Evolutionary conservation across 2,329 filamentous ascomycete species (phyloP), one percentile per base, ranked within the genome.

Genomic region (Rutstroemia sp.): DNA sequence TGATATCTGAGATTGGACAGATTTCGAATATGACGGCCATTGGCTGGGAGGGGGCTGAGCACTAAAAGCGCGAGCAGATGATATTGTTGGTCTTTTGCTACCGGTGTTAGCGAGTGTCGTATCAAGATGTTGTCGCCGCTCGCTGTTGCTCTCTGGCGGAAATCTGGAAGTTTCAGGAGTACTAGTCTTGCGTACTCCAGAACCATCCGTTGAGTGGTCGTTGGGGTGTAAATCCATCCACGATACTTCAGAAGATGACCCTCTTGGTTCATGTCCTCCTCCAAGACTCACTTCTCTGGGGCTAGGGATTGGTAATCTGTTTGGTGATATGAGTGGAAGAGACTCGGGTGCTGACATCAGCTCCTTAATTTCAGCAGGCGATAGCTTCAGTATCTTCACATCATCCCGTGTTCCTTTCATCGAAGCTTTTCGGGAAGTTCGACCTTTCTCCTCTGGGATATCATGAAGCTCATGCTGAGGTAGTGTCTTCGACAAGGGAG

Each of bases 321-420:
- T 66, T 2, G 77, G 69, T 14, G 76, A 68, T 1, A 78, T 77
- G 0, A 85, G 69, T 12, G 82, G 82, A 2, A 86, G 70, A 0
- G 81, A 84, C 27, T 82, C 79, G 5, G 80, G 80, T 1, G 78
- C 75, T 27, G 75, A 77, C 14, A 79, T 77, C 58, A 86, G 70
- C 58, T 81, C 77, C 53, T 81, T 77, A 66, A 85, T 82, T 63
- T 83, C 79, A 39, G 74, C 77, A 7, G 79, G 79, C 0, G 81
- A 82, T 25, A 85, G 72, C 39, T 79, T 77, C 54, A 79, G 75
- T 48, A 82, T 70, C 49, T 58, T 60, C 30, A 56, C 56, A 71
- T 75, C 58, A 76, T 77, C 59, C 46, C 58, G 59, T 10, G 41
- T 47, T 48, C 60, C 65, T 2, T 61, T 56, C 4, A 60, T 44